Percentiles rank a stretch among this genome's conserved stretches.
These are phyloP conservation scores for Spergularia marina DNA, from an alignment of 148 eudicot species.

Conservation along the genomic window DNA sequence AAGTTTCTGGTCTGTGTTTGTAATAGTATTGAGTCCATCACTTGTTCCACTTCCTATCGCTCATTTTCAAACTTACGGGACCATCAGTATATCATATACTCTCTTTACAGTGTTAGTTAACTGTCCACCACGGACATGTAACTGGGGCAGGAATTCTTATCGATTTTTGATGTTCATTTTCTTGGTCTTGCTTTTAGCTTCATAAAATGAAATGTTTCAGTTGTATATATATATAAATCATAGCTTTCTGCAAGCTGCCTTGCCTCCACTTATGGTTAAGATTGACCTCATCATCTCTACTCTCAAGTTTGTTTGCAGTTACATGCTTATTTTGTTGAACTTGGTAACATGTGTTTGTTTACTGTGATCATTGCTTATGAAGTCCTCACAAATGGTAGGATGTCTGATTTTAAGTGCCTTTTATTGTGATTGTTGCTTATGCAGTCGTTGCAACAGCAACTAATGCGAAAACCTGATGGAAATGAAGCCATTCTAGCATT, in stretches of 20 bases:
- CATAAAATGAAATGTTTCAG: neutral
- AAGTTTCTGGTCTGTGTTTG: neutral
- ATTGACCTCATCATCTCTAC: neutral
- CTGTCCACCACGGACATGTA: neutral
- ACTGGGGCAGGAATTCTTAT: neutral
- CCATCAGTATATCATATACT: neutral
- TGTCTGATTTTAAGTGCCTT: too few species aligned
- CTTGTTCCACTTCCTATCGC: neutral
- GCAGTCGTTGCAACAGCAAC: slow-evolving; percentile 73
- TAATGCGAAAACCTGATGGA: slow-evolving; percentile 67
- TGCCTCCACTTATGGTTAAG: neutral
- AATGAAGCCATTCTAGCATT: slow-evolving; percentile 60
- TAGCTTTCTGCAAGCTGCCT: neutral
- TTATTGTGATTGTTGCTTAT: slow-evolving; percentile 21
- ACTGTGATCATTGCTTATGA: slow-evolving; percentile 25
- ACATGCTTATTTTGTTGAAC: slow-evolving; percentile 1
- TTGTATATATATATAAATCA: neutral
- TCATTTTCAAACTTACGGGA: neutral
- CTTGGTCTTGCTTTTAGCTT: slow-evolving; percentile 2
- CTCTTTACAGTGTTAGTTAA: neutral
- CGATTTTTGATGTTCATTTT: neutral
- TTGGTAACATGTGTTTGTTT: neutral
- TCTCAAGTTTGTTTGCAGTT: neutral
- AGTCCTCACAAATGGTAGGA: slow-evolving; percentile 43
- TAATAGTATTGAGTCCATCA: neutral